Percentiles rank a stretch among this genome's conserved stretches.
phyloP scores from a whole-genome alignment of 2,329 filamentous ascomycete species.

The Aspergillus brunneoviolaceus region DNA sequence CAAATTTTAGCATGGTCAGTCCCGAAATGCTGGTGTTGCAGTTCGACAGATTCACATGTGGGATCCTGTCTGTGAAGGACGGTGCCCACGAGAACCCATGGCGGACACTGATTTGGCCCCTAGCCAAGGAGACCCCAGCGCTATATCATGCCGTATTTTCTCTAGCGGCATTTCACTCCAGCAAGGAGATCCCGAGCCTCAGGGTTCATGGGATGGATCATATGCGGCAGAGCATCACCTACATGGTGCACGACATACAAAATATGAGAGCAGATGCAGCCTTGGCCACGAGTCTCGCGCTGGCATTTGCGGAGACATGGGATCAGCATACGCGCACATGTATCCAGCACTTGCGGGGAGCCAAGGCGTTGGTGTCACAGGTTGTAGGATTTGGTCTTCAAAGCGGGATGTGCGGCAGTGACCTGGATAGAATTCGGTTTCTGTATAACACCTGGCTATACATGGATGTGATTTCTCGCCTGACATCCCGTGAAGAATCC shows the following conservation, averaged over 20 bases:
- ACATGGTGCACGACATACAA: slow-evolving; percentile 59
- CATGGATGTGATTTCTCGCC: slow-evolving; percentile 69
- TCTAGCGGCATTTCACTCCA: slow-evolving; percentile 68
- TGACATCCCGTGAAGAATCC: slow-evolving; percentile 62
- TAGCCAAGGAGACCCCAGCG: slow-evolving; percentile 63
- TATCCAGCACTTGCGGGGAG: slow-evolving; percentile 67
- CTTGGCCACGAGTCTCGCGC: slow-evolving; percentile 66
- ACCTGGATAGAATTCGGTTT: slow-evolving; percentile 60
- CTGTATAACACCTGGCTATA: slow-evolving; percentile 72
- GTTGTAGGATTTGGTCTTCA: slow-evolving; percentile 50
- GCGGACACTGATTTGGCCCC: slow-evolving; percentile 68
- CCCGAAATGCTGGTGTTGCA: slow-evolving; percentile 62
- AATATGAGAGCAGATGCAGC: slow-evolving; percentile 65
- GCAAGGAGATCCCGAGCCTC: slow-evolving; percentile 57
- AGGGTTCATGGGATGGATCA: slow-evolving; percentile 66
- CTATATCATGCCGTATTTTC: slow-evolving; percentile 68
- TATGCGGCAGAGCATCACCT: slow-evolving; percentile 63
- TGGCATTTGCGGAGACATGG: slow-evolving; percentile 71
- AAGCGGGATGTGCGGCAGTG: slow-evolving; percentile 42
- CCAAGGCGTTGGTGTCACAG: slow-evolving; percentile 62
- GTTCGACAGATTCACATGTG: slow-evolving; percentile 67
- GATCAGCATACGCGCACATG: slow-evolving; percentile 68
- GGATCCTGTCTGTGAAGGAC: slow-evolving; percentile 70
- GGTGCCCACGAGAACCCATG: slow-evolving; percentile 69
- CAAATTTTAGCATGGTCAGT: slow-evolving; percentile 51